Evolutionary conservation across 2,329 filamentous ascomycete genomes (phyloP).

Genomic region (Sclerotinia subarctica): DNA sequence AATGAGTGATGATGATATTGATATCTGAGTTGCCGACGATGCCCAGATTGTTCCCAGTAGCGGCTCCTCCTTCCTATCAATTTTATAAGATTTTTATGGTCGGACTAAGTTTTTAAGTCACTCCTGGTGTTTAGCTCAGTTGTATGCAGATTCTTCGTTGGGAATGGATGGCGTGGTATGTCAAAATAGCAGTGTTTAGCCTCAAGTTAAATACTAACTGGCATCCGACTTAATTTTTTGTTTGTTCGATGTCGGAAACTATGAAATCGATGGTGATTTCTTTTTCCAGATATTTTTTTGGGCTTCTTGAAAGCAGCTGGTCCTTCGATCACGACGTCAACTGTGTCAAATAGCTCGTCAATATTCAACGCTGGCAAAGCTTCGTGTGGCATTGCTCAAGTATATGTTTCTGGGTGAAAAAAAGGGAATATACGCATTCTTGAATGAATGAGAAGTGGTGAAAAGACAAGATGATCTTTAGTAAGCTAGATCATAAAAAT

Average conservation of each 20-base stretch:
- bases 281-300: not conserved
- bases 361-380: not conserved
- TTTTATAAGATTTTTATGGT: not conserved
- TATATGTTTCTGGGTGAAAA: no score
- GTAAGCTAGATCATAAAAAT: not conserved
- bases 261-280: conserved; percentile 9
- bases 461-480: not conserved
- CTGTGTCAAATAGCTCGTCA: not conserved
- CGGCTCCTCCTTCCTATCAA: not conserved
- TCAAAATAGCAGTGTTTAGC: not conserved
- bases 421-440: no score
- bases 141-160: not conserved
- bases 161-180: not conserved
- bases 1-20: not conserved
- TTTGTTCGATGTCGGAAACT: not conserved
- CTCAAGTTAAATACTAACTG: conserved; percentile 1
- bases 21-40: not conserved
- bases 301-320: not conserved
- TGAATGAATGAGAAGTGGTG: no score
- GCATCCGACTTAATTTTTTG: not conserved
- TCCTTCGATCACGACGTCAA: not conserved
- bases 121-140: not conserved
- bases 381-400: not conserved
- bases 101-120: not conserved
- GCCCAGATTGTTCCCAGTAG: not conserved